A percentile compares a stretch with the other conserved stretches of the same genome.
phyloP scores from a whole-genome alignment of 2,329 filamentous ascomycete genomes.

The Pseudogymnoascus sp. region DNA sequence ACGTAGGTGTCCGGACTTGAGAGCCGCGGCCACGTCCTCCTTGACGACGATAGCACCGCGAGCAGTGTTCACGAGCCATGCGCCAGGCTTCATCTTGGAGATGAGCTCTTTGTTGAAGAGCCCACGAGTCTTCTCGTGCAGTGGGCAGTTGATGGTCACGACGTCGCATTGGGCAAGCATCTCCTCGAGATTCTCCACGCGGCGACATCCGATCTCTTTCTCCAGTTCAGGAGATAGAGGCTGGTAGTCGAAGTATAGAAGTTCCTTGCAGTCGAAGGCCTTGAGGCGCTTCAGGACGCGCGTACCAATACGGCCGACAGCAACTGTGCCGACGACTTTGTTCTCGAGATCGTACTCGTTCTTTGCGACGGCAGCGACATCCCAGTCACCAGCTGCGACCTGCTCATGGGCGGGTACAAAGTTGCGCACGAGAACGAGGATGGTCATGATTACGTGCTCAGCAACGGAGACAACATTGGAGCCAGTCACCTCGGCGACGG shows the following conservation, averaged over 20 bases:
- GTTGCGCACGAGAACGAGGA: slow-evolving; percentile 92
- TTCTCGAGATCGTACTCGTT: slow-evolving; percentile 96
- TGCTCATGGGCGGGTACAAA: slow-evolving; percentile 96
- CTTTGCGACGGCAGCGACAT: slow-evolving; percentile 94
- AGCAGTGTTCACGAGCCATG: slow-evolving; percentile 97
- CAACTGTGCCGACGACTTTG: slow-evolving; percentile 97
- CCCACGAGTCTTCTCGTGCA: slow-evolving; percentile 95
- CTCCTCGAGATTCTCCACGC: slow-evolving; percentile 85
- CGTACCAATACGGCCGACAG: slow-evolving; percentile 95
- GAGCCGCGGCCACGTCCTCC: slow-evolving; percentile 89
- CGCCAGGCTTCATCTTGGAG: slow-evolving; percentile 94
- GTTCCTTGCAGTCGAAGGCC: slow-evolving; percentile 98
- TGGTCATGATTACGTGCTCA: slow-evolving; percentile 99
- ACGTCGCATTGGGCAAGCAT: slow-evolving; percentile 91
- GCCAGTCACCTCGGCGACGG: slow-evolving; percentile 94
- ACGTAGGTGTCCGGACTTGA: slow-evolving; percentile 85
- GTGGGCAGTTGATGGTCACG: slow-evolving; percentile 98
- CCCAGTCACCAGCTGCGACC: slow-evolving; percentile 83
- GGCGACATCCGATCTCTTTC: slow-evolving; percentile 90
- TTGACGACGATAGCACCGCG: slow-evolving; percentile 99
- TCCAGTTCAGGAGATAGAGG: slow-evolving; percentile 78
- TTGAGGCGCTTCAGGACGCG: slow-evolving; percentile 93
- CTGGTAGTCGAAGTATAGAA: slow-evolving; percentile 99
- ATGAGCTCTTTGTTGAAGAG: slow-evolving; percentile 99
- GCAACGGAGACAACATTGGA: slow-evolving; percentile 98